Evolutionary conservation across 805 yeast species (phyloP), one percentile per base, ranked within the genome.

Genomic region (Tetrapisispora fleetii): DNA sequence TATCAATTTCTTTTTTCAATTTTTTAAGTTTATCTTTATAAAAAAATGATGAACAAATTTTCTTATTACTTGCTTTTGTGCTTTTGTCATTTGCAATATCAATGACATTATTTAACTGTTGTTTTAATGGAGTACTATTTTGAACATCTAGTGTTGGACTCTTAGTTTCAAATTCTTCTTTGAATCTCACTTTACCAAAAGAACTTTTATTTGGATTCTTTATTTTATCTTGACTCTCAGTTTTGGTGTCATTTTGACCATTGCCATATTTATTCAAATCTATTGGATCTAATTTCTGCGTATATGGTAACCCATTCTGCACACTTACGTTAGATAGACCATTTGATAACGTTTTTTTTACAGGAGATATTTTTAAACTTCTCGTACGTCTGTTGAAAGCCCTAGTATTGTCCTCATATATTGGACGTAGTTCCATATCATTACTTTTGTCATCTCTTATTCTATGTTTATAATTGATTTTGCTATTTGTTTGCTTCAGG

Each of bases 321-420:
- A 18, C 11, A 17, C 9, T 5, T 14, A 17, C 5, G 13, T 36
- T 21, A 18, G 28, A 19, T 22, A 37, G 5, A 28, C 30, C 37
- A 18, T 24, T 24, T 3, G 41, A 27, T 8, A 44, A 28, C 3
- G 47, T 28, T 18, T 28, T 37, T 28, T 37, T 37, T 2, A 45
- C 17, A 6, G 48, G 48, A 10, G 48, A 45, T 22, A 45, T 45
- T 32, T 39, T 45, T n/a, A 45, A 22, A 19, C 41, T 37, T 44
- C 47, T 44, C 7, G 4, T 24, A 3, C 13, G 11, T 27, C 24
- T 13, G 21, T 16, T 40, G 11, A 5, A 38, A 37, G n/a, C n/a
- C 5, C 14, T 5, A 37, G 4, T 8, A 24, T 18, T 37, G 37
- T 33, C 37, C 37, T 33, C 17, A 24, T 24, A 8, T 24, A 24